Evolutionary conservation across 208 protist species (phyloP), one percentile per base, ranked within the genome.

Genomic region (Acanthamoeba rhysodes): DNA sequence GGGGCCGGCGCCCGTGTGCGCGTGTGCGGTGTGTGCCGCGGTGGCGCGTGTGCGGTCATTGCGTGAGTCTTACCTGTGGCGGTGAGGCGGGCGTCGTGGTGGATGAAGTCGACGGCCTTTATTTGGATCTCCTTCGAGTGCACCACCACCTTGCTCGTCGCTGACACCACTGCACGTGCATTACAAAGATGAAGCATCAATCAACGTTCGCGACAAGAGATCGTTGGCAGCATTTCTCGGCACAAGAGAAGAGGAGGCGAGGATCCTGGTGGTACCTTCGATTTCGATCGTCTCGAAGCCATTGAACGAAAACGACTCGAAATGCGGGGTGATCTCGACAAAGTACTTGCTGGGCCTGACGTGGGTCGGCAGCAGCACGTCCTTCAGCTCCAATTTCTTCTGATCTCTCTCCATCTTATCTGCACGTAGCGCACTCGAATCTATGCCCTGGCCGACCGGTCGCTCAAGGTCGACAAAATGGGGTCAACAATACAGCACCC

Each of bases 271-370:
- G 64, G 48, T 20, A 62, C 37, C 88, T 32, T 94, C 53, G 62
- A 94, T 55, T 14, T 94, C 64, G n/a, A 94, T 59, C 12, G 88
- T 94, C 24, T 94, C 88, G 16, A 80, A 80, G 10, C 88, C 88
- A 80, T 94, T 24, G 62, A 94, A 94, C 53, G 62, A 74, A 37
- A 78, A 94, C 27, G 37, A 72, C 27, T 55, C 88, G 66, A 94
- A 94, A 41, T 94, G 37, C 32, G 88, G 88, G 88, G 68, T 94
- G 64, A 94, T 32, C 41, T 94, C 45, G 24, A 94, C 45, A n/a
- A 55, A 94, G 20, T 94, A 94, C 62, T 94, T 94, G 88, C 9
- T 72, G 10, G 88, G 88, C 45, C 34, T 94, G 12, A 94, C 88
- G 66, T 94, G 22, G n/a, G 57, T 94, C 4, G 88, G 88, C 88